These are phyloP conservation scores for Penicillium maclennaniae DNA, from an alignment of 495 filamentous ascomycete species.

Conservation along the genomic window DNA sequence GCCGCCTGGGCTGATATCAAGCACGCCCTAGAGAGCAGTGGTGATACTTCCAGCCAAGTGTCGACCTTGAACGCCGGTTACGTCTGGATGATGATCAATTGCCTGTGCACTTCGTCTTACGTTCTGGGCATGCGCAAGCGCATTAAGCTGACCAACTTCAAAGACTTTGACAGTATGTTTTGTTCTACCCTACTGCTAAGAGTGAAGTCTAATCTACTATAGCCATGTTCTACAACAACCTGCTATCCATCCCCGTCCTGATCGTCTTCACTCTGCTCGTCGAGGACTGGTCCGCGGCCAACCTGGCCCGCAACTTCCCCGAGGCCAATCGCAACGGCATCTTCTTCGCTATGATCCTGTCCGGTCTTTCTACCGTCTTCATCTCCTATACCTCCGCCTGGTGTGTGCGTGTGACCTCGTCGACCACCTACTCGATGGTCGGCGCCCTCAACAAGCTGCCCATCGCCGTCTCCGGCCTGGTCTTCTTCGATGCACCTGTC, in stretches of 20 bases:
- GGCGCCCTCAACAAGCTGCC: constrained; percentile 97
- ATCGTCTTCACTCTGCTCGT: constrained; percentile 74
- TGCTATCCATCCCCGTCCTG: constrained; percentile 92
- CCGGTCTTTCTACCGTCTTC: constrained; percentile 89
- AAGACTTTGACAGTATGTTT: constrained; percentile 95
- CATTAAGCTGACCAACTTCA: constrained; percentile 99
- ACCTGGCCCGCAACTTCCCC: constrained; percentile 87
- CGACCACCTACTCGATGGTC: constrained; percentile 98
- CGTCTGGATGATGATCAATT: constrained; percentile 97
- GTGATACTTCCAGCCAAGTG: constrained; percentile 68
- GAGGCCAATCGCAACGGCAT: constrained; percentile 66
- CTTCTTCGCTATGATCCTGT: constrained; percentile 86
- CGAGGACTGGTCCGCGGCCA: constrained; percentile 88
- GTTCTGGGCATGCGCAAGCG: constrained; percentile 94
- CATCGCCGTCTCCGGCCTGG: constrained; percentile 80
- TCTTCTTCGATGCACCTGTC: constrained; percentile 93
- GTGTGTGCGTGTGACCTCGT: constrained; percentile 95
- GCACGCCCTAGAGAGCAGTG: constrained; percentile 62
- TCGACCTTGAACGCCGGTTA: constrained; percentile 94
- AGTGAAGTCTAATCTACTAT: constrained; percentile 28
- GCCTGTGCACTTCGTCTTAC: constrained; percentile 89
- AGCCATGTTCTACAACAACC: constrained; percentile 99
- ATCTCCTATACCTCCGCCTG: constrained; percentile 98
- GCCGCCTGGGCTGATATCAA: constrained; percentile 98
- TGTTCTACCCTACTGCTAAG: not conserved